phyloP scores from a whole-genome alignment of 1,284 basidiomycete species.

The Peniophora sp. region DNA sequence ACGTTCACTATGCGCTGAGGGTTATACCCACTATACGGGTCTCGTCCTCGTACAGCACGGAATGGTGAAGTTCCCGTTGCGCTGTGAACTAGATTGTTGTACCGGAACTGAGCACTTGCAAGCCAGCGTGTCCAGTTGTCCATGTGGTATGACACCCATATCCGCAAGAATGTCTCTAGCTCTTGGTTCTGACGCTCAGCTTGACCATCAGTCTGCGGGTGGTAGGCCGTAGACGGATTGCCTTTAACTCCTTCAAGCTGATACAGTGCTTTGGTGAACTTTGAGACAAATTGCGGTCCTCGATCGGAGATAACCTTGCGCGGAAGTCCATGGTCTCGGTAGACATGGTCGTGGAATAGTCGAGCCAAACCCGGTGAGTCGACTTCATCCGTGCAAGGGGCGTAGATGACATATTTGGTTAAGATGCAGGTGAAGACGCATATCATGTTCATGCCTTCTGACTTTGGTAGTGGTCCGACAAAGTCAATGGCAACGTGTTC shows the following conservation, averaged over 20 bases:
- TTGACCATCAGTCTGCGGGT: constrained; percentile 31
- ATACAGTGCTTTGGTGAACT: constrained; percentile 21
- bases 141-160: constrained; percentile 31
- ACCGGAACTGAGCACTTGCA: constrained; percentile 34
- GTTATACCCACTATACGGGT: too few relatives aligned
- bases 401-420: too few relatives aligned
- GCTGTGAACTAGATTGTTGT: constrained; percentile 31
- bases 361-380: background rate
- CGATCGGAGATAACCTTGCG: constrained; percentile 2
- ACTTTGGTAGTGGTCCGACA: too few relatives aligned
- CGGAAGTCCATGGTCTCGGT: background rate
- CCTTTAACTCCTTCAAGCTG: constrained; percentile 13
- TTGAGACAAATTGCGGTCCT: constrained; percentile 23
- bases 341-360: background rate
- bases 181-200: constrained; percentile 35
- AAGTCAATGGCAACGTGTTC: too few relatives aligned
- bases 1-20: too few relatives aligned
- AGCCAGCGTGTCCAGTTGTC: constrained; percentile 35
- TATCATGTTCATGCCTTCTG: too few relatives aligned
- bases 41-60: constrained; percentile 15
- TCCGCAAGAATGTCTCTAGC: constrained; percentile 29
- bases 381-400: background rate
- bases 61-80: constrained; percentile 33
- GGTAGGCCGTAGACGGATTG: constrained; percentile 25
- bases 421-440: too few relatives aligned